Evolutionary conservation across 2,329 filamentous ascomycete species (phyloP).

Genomic region (Teratosphaeria viscida): DNA sequence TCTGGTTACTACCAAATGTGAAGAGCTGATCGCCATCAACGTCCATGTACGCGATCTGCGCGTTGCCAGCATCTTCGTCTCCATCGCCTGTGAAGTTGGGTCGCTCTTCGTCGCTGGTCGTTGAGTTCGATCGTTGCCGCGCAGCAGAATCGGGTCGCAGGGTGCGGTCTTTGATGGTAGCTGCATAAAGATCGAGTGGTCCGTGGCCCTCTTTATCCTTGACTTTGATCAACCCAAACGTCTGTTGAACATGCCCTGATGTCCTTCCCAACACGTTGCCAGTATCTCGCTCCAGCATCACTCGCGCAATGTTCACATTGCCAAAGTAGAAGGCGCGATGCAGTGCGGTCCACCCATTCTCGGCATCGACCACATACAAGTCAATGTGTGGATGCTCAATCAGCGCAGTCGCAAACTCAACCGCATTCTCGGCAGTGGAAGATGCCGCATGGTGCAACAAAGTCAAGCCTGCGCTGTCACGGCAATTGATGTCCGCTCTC

Average conservation of each 20-base stretch:
- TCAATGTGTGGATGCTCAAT: constrained; percentile 76
- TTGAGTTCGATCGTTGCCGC: constrained; percentile 21
- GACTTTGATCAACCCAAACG: constrained; percentile 75
- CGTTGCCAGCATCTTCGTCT: constrained; percentile 25
- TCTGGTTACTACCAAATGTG: constrained; percentile 93
- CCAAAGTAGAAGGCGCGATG: constrained; percentile 85
- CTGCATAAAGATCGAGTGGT: constrained; percentile 84
- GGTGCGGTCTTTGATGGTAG: constrained; percentile 72
- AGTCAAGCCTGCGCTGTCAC: constrained; percentile 71
- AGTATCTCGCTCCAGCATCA: constrained; percentile 69
- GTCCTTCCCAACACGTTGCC: constrained; percentile 54
- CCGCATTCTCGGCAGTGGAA: constrained; percentile 57
- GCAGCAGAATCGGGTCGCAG: constrained; percentile 34
- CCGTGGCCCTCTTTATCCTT: constrained; percentile 94
- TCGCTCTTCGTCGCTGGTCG: constrained; percentile 38
- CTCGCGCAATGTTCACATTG: constrained; percentile 74
- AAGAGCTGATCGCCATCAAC: constrained; percentile 74
- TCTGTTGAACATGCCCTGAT: constrained; percentile 48
- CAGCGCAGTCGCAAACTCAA: constrained; percentile 66
- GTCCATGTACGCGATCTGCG: constrained; percentile 16
- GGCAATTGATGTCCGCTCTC: constrained; percentile 68
- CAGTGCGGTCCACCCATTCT: constrained; percentile 92
- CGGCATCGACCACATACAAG: constrained; percentile 73
- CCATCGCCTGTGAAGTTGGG: constrained; percentile 40
- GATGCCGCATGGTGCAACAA: constrained; percentile 76